phyloP scores from a whole-genome alignment of 1,284 basidiomycete genomes.

The Cryptococcus sp. region DNA sequence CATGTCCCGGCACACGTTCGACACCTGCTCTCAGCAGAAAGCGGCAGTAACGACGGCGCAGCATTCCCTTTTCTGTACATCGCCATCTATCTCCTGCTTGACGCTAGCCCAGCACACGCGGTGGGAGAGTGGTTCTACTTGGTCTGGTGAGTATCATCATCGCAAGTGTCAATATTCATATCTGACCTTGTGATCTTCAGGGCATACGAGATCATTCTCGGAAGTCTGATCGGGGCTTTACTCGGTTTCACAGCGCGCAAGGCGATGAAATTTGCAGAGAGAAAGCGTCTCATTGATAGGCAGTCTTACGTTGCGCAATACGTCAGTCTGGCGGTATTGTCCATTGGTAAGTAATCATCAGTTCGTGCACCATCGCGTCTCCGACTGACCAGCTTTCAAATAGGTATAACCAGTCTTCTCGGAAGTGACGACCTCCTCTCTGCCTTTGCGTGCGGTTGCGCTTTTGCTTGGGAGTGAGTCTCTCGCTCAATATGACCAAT shows the following conservation, averaged over 20 bases:
- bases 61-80: conserved; percentile 94
- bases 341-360: conserved; percentile 60
- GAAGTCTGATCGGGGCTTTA: conserved; percentile 73
- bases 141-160: conserved; percentile 68
- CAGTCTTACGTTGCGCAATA: conserved; percentile 92
- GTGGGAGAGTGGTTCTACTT: conserved; percentile 68
- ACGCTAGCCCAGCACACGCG: conserved; percentile 65
- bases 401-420: conserved; percentile 75
- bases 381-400: conserved; percentile 30
- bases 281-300: conserved; percentile 86
- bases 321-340: conserved; percentile 77
- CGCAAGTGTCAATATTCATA: conserved; percentile 10
- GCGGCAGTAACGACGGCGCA: conserved; percentile 88
- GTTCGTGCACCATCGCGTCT: not conserved
- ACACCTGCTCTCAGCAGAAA: conserved; percentile 89
- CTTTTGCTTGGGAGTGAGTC: conserved; percentile 88
- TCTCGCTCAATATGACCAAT: too few relatives aligned
- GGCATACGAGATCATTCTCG: conserved; percentile 76
- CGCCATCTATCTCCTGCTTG: conserved; percentile 82
- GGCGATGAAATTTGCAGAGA: conserved; percentile 93
- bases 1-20: conserved; percentile 96
- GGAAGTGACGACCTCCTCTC: conserved; percentile 94
- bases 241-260: conserved; percentile 84
- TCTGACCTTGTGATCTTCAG: conserved; percentile 19
- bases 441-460: conserved; percentile 91